Evolutionary conservation across 306 rosid species (phyloP), one percentile per base, ranked within the genome.

Genomic region (Prunus mira): DNA sequence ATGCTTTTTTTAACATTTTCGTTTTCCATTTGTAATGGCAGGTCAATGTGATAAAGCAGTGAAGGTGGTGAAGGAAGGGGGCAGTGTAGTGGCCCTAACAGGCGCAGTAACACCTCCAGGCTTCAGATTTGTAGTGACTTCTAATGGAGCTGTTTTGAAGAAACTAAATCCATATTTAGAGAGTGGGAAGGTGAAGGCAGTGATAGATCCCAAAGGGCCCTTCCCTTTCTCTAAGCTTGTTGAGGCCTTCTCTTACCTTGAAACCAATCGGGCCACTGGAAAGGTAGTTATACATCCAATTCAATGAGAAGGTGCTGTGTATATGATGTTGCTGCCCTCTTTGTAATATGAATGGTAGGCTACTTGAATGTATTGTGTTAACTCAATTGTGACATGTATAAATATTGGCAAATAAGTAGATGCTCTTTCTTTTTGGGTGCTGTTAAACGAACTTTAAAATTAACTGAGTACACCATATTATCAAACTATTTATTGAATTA

Each of bases 1-100:
- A 38, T 38, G 9, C 9, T 1, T 6, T 6, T 38, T 38, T 6
- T 6, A 38, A 30, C 19, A 17, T 52, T 10, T 64, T n/a, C 30
- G 46, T 34, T 38, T 66, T 64, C 34, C 5, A 65, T 75, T 38
- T 57, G 1, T 65, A 75, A 60, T 73, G 67, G 18, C 25, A 92
- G 98, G 98, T 79, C 97, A 95, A 81, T 92, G 97, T 71, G 98
- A 95, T 3, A 87, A 76, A 82, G 98, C 97, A 41, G 97, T 92
- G 91, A 92, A 89, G 82, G 95, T 80, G 57, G 83, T 92, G 71
- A 90, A 90, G 87, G 97, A 92, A 83, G 97, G 92, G 20, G 98
- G 98, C 1, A 87, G 91, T 55, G 97, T 95, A 64, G 99, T 92
- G 41, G 99, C 87, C 9, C 76, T 92, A 19, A 95, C 97, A 3